Evolutionary conservation across 768 basidiomycete genomes (phyloP).

Genomic region (Galerina marginata): DNA sequence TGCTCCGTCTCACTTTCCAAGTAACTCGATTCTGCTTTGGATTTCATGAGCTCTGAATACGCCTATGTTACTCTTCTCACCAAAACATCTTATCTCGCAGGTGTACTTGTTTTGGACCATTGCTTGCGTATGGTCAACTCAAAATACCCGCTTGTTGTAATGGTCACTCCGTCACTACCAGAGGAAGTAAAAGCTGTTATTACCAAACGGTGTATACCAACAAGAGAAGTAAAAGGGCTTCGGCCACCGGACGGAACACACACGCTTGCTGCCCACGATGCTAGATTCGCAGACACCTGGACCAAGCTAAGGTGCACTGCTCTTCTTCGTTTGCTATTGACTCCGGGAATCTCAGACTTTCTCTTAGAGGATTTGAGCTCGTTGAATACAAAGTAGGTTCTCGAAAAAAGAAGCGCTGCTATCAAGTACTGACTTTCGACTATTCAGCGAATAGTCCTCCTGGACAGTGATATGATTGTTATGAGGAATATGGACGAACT

Average conservation of each 20-base stretch:
- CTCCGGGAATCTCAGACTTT: slow-evolving; percentile 2
- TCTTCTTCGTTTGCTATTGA: not conserved
- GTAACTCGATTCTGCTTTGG: slow-evolving; percentile 11
- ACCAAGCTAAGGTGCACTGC: slow-evolving; percentile 59
- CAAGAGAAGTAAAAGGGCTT: slow-evolving; percentile 65
- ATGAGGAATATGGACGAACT: slow-evolving; percentile 81
- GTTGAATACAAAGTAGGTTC: slow-evolving; percentile 59
- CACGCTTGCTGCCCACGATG: slow-evolving; percentile 46
- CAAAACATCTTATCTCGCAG: slow-evolving; percentile 67
- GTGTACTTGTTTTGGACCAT: slow-evolving; percentile 64
- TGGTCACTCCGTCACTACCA: slow-evolving; percentile 68
- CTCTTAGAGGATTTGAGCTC: slow-evolving; percentile 64
- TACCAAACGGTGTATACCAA: slow-evolving; percentile 52
- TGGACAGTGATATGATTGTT: slow-evolving; percentile 91
- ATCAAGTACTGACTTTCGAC: not conserved
- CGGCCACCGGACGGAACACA: slow-evolving; percentile 53
- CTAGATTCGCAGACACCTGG: slow-evolving; percentile 74
- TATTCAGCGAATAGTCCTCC: slow-evolving; percentile 71
- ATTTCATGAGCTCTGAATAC: slow-evolving; percentile 30
- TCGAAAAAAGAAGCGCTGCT: not conserved
- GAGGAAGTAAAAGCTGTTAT: slow-evolving; percentile 58
- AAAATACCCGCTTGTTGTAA: slow-evolving; percentile 78
- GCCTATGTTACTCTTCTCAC: slow-evolving; percentile 86
- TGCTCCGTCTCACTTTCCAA: slow-evolving; percentile 21
- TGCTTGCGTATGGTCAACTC: slow-evolving; percentile 59